phyloP scores from a whole-genome alignment of 2,329 filamentous ascomycete species.

The Paecilomyces niveus region DNA sequence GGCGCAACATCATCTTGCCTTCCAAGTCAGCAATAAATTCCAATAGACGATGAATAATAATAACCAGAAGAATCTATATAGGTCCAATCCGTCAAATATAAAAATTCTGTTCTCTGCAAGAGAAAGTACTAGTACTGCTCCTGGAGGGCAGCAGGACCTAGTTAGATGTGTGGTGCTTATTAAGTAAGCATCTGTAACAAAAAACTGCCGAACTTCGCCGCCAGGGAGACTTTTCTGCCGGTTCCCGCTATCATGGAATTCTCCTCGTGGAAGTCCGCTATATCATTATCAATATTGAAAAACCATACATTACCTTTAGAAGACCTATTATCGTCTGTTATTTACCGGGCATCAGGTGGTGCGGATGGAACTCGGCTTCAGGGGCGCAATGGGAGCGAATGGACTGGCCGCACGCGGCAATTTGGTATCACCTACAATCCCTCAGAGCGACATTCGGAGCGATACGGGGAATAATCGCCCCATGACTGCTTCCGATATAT shows the following conservation, averaged over 20 bases:
- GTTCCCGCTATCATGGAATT: slow-evolving; percentile 25
- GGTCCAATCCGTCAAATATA: background rate
- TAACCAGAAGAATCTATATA: too few species aligned
- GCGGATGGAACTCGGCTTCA: slow-evolving; percentile 23
- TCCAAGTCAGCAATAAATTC: background rate
- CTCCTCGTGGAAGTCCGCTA: background rate
- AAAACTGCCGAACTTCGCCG: slow-evolving; percentile 23
- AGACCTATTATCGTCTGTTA: background rate
- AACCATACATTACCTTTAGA: background rate
- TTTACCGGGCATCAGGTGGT: background rate
- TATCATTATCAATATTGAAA: background rate
- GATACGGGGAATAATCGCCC: slow-evolving; percentile 23
- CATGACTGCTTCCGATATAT: slow-evolving; percentile 20
- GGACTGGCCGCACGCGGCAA: slow-evolving; percentile 19
- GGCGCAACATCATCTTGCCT: background rate
- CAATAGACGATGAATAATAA: background rate
- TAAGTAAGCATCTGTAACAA: slow-evolving; percentile 2
- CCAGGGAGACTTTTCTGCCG: slow-evolving; percentile 24
- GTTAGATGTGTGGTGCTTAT: too few species aligned
- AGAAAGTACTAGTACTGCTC: too few species aligned
- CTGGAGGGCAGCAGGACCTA: too few species aligned
- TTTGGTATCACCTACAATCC: slow-evolving; percentile 20
- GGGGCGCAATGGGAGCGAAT: slow-evolving; percentile 27
- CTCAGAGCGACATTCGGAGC: slow-evolving; percentile 28
- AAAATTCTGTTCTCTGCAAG: background rate